Conservation (phyloP, 2,329 filamentous ascomycete genomes). For the Aspergillus luchuensis region DNA sequence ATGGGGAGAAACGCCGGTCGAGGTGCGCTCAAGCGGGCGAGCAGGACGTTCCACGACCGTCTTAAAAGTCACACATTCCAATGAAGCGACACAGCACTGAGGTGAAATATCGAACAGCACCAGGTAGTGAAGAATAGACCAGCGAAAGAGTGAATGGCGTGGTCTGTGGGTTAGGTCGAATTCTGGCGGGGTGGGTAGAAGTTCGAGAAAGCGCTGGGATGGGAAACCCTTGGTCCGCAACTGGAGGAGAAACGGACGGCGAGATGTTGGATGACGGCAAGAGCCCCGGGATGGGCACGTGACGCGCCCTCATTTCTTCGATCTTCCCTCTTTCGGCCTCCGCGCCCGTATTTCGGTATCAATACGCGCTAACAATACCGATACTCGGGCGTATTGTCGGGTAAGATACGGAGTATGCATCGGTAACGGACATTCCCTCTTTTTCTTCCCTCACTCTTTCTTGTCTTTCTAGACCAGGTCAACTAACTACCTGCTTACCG, state of each 20-base stretch:
- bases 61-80: constrained; percentile 40
- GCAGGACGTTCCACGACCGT: constrained; percentile 35
- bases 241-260: constrained; percentile 25
- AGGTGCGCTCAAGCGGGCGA: constrained; percentile 39
- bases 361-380: neutral
- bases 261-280: constrained; percentile 36
- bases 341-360: constrained; percentile 4
- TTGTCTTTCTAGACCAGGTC: no score
- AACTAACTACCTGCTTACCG: no score
- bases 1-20: constrained; percentile 28
- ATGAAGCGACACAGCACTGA: constrained; percentile 18
- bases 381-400: neutral
- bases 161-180: constrained; percentile 17
- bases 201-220: constrained; percentile 23
- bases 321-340: constrained; percentile 11
- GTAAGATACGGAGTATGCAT: neutral
- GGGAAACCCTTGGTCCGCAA: constrained; percentile 25
- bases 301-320: constrained; percentile 24
- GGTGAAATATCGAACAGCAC: constrained; percentile 16
- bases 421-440: neutral
- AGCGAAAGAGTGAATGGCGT: neutral
- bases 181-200: constrained; percentile 18
- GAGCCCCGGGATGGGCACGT: constrained; percentile 29
- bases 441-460: neutral
- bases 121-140: constrained; percentile 18